phyloP scores from a whole-genome alignment of 2,329 filamentous ascomycete genomes.

The Fusarium bactridioides region DNA sequence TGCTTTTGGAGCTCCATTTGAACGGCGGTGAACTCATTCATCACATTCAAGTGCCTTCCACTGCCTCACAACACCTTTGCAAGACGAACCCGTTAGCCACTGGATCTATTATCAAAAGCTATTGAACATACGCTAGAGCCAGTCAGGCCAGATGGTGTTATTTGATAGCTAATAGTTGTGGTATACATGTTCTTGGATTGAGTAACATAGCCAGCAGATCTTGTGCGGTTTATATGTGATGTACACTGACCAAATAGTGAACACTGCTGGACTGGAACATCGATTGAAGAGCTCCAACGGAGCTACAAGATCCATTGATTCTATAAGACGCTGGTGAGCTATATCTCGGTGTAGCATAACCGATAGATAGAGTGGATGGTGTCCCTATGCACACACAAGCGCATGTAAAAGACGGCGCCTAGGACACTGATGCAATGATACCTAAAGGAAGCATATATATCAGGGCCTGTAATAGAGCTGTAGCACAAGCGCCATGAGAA shows the following conservation, averaged over 20 bases:
- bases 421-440: background rate
- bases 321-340: background rate
- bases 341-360: background rate
- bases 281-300: background rate
- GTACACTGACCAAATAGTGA: background rate
- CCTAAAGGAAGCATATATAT: background rate
- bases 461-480: no score
- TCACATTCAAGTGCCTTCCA: background rate
- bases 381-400: background rate
- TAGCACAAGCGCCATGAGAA: background rate
- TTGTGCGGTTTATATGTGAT: background rate
- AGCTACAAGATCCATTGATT: background rate
- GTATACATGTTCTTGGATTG: background rate
- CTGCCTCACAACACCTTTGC: background rate
- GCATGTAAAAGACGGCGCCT: background rate
- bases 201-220: background rate
- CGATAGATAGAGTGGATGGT: background rate
- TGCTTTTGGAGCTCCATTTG: background rate
- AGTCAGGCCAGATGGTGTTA: background rate
- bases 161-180: background rate
- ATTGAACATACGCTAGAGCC: background rate
- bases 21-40: background rate
- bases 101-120: background rate
- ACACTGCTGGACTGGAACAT: background rate
- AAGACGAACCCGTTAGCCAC: background rate